These are phyloP conservation scores for Melanomma pulvis-pyrius DNA, from an alignment of 495 filamentous ascomycete species.

Conservation along the genomic window DNA sequence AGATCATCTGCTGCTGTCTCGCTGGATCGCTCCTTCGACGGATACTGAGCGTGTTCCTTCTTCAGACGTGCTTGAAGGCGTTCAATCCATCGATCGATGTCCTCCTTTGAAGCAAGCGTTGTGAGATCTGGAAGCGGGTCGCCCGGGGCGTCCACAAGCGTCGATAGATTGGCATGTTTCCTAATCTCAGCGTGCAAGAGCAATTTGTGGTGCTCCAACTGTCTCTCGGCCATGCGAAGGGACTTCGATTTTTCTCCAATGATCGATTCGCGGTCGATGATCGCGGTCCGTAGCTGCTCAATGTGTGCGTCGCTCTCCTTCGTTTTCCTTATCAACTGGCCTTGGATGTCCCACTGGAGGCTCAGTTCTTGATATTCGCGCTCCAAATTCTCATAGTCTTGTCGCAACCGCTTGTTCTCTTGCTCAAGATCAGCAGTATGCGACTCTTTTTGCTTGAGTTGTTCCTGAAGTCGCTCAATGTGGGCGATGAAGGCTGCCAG, in stretches of 20 bases:
- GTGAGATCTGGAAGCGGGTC: conserved; percentile 28
- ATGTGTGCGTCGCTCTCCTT: conserved; percentile 28
- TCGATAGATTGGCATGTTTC: conserved; percentile 19
- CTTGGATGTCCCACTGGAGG: conserved; percentile 26
- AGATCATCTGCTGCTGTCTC: conserved; percentile 18
- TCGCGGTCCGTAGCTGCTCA: conserved; percentile 24
- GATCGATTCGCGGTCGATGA: conserved; percentile 25
- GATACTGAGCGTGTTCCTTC: conserved; percentile 11
- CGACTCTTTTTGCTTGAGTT: conserved; percentile 32
- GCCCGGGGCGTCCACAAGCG: conserved; percentile 6
- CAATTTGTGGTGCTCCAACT: conserved; percentile 33
- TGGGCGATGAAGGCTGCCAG: conserved; percentile 31
- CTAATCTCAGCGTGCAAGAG: conserved; percentile 32
- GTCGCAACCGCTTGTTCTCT: conserved; percentile 10
- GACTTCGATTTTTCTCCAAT: conserved; percentile 31
- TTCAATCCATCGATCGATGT: conserved; percentile 35
- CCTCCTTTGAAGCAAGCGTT: conserved; percentile 32
- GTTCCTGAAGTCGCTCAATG: conserved; percentile 36
- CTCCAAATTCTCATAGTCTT: conserved; percentile 1
- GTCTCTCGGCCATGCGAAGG: conserved; percentile 29
- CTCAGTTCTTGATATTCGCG: conserved; percentile 14
- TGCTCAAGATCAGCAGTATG: conserved; percentile 13
- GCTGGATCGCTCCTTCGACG: background rate
- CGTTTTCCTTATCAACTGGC: conserved; percentile 20
- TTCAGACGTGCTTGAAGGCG: conserved; percentile 33